Conservation (phyloP, 2,329 filamentous ascomycete species). For the Fusarium scirpi region DNA sequence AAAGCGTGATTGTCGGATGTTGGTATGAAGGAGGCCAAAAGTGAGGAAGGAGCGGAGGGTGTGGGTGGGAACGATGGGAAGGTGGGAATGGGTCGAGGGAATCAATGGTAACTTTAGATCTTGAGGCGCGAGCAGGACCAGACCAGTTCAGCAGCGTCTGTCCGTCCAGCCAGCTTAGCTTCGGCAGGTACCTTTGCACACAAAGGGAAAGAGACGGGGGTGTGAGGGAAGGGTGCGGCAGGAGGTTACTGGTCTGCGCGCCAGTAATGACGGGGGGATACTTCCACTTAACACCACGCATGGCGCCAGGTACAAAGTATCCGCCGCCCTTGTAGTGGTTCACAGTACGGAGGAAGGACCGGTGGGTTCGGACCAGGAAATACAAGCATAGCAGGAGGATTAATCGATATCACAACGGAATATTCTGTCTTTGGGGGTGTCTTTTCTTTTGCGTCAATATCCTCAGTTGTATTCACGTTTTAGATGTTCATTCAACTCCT, state of each 20-base stretch:
- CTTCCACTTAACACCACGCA: conserved; percentile 36
- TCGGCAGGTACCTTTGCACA: conserved; percentile 34
- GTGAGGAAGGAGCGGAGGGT: conserved; percentile 45
- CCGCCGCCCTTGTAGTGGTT: conserved; percentile 30
- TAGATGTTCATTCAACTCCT: conserved; percentile 1
- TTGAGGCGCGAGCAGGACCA: conserved; percentile 42
- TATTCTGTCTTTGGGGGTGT: neutral
- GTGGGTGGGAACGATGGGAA: conserved; percentile 47
- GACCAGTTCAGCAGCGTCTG: conserved; percentile 13
- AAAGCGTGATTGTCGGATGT: conserved; percentile 33
- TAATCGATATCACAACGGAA: neutral
- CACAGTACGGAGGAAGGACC: conserved; percentile 37
- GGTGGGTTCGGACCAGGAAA: conserved; percentile 47
- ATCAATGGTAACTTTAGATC: conserved; percentile 46
- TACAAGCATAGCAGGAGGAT: conserved; percentile 8
- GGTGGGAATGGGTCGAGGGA: conserved; percentile 48
- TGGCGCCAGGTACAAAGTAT: conserved; percentile 39
- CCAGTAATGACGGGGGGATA: conserved; percentile 31
- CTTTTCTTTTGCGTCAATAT: no score
- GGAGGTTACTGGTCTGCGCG: conserved; percentile 42
- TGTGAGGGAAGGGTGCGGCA: conserved; percentile 39
- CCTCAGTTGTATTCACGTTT: neutral
- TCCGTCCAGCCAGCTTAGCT: neutral
- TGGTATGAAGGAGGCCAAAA: conserved; percentile 39
- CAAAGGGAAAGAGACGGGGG: conserved; percentile 39